phyloP scores from a whole-genome alignment of 305 asterid species.

The Solanum aculeatissimum region DNA sequence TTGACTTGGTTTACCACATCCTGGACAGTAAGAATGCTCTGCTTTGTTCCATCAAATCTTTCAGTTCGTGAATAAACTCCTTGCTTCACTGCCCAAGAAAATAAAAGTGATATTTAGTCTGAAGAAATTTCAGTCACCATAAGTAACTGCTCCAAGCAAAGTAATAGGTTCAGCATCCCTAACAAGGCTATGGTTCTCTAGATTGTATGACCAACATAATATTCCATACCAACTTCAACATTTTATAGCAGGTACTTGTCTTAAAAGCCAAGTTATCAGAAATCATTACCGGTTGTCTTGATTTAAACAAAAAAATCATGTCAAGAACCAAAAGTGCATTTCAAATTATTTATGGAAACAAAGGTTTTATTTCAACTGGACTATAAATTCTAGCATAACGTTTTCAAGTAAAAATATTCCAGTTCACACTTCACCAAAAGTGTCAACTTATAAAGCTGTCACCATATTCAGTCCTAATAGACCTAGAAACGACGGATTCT shows the following conservation, averaged over 20 bases:
- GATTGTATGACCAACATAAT: neutral
- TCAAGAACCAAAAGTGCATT: neutral
- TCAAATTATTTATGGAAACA: neutral
- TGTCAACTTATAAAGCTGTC: neutral
- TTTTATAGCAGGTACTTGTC: neutral
- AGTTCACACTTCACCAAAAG: neutral
- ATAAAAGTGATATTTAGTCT: neutral
- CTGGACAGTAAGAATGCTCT: conserved; percentile 30
- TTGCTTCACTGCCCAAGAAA: conserved; percentile 49
- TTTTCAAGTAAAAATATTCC: neutral
- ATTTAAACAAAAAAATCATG: neutral
- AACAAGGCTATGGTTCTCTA: neutral
- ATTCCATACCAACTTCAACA: neutral
- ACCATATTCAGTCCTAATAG: neutral
- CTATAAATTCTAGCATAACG: neutral
- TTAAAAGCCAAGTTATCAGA: neutral
- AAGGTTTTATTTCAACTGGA: neutral
- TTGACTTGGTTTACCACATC: conserved; percentile 11
- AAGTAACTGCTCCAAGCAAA: neutral
- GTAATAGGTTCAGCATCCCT: neutral
- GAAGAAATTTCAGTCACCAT: neutral
- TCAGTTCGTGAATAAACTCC: conserved; percentile 36
- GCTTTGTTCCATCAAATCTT: conserved; percentile 28
- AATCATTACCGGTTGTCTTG: neutral
- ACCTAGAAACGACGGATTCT: neutral